Percentiles rank a stretch among this genome's conserved stretches.
Evolutionary conservation across 345 rosid genomes (phyloP).

Genomic region (Xanthoceras sorbifolium): DNA sequence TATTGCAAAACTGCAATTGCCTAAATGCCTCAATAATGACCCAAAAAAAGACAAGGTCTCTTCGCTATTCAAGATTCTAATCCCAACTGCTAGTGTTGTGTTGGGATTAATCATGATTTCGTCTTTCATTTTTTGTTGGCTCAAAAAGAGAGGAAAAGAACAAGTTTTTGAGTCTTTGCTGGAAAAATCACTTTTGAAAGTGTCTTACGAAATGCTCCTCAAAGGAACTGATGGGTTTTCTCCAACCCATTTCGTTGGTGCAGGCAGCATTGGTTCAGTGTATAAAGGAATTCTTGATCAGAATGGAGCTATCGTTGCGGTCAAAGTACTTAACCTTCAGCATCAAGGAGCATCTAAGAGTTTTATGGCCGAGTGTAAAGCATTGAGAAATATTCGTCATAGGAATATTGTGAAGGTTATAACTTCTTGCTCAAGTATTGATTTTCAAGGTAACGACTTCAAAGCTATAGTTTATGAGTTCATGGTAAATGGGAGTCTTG

Average conservation of each 20-base stretch:
- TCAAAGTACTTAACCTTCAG: too few species aligned
- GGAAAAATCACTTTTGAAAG: neutral
- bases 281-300: constrained; percentile 17
- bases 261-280: constrained; percentile 23
- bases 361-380: constrained; percentile 25
- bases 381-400: constrained; percentile 21
- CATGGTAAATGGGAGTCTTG: constrained; percentile 29
- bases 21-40: neutral
- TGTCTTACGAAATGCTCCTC: constrained; percentile 10
- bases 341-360: constrained; percentile 26
- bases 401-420: constrained; percentile 21
- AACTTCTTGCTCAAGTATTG: constrained; percentile 22
- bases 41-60: neutral
- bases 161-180: neutral
- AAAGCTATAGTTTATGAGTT: constrained; percentile 27
- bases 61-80: neutral
- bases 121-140: neutral
- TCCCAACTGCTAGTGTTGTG: neutral
- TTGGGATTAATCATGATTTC: neutral
- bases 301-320: neutral
- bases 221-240: constrained; percentile 26
- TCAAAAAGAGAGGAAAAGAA: neutral
- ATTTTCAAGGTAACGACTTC: constrained; percentile 24
- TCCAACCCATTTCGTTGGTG: constrained; percentile 14
- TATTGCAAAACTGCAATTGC: neutral